These are phyloP conservation scores for Penicillium argentinense DNA, from an alignment of 495 filamentous ascomycete genomes.

Conservation along the genomic window DNA sequence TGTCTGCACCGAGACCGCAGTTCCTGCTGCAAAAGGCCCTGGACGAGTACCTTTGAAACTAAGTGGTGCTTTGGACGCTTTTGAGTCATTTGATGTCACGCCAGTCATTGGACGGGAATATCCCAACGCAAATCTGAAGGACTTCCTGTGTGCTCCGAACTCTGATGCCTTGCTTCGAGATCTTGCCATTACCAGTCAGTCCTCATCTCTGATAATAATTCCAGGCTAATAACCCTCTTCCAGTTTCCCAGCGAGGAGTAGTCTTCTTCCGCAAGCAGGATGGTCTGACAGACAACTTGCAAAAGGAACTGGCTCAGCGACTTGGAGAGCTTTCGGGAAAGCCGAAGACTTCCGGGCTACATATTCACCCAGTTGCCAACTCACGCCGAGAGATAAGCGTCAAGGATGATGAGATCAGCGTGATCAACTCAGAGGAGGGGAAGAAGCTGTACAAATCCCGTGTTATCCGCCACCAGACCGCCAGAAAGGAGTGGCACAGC, in stretches of 20 bases:
- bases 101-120: slow-evolving; percentile 69
- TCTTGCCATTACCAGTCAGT: slow-evolving; percentile 62
- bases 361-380: slow-evolving; percentile 74
- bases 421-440: slow-evolving; percentile 60
- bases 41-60: slow-evolving; percentile 45
- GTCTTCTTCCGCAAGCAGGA: slow-evolving; percentile 82
- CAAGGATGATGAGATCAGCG: slow-evolving; percentile 70
- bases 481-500: slow-evolving; percentile 55
- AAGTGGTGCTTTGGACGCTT: slow-evolving; percentile 55
- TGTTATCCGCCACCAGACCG: slow-evolving; percentile 22
- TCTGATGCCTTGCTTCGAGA: slow-evolving; percentile 66
- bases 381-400: slow-evolving; percentile 54
- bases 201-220: too few species aligned
- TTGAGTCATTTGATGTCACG: slow-evolving; percentile 63
- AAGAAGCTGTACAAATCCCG: slow-evolving; percentile 55
- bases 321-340: slow-evolving; percentile 66
- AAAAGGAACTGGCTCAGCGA: slow-evolving; percentile 66
- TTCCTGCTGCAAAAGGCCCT: slow-evolving; percentile 9
- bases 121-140: slow-evolving; percentile 56
- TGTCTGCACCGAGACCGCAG: slow-evolving; percentile 15
- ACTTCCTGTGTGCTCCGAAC: slow-evolving; percentile 61
- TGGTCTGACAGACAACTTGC: slow-evolving; percentile 58
- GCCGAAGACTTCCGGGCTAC: slow-evolving; percentile 62
- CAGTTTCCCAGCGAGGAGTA: slow-evolving; percentile 77
- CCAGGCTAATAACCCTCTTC: neutral